These are phyloP conservation scores for Babesia sp. DNA, from an alignment of 169 alveolate species.

Conservation along the genomic window DNA sequence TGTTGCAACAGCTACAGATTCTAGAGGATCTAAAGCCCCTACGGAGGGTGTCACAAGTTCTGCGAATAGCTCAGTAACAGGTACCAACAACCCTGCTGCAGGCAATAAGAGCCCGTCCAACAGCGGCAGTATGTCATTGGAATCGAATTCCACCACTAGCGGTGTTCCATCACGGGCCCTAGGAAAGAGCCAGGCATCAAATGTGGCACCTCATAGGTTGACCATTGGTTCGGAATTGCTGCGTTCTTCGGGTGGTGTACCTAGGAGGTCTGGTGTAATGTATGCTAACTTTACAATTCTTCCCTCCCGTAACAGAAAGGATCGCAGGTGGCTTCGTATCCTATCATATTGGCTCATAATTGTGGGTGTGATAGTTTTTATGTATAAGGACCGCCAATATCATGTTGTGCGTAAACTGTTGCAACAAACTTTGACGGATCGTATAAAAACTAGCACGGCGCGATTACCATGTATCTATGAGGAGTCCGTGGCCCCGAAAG, in stretches of 20 bases:
- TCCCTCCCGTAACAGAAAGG: neutral
- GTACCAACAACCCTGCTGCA: neutral
- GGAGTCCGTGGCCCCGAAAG: neutral
- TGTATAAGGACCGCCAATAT: slow-evolving; percentile 7
- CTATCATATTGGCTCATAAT: slow-evolving; percentile 3
- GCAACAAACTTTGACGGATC: slow-evolving; percentile 2
- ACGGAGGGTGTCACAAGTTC: neutral
- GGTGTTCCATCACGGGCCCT: neutral
- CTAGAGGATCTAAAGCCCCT: neutral
- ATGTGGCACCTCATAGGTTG: neutral
- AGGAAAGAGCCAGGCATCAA: neutral
- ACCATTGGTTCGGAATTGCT: neutral
- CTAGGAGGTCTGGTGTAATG: neutral
- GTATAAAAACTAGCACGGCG: neutral
- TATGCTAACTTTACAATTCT: neutral
- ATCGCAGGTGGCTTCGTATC: neutral
- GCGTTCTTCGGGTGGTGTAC: neutral
- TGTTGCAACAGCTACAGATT: neutral
- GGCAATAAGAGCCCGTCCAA: neutral
- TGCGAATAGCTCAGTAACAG: neutral
- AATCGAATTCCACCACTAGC: neutral
- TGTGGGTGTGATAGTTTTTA: slow-evolving; percentile 3
- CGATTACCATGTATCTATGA: neutral
- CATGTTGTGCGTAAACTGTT: slow-evolving; percentile 12
- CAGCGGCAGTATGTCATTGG: neutral